Evolutionary conservation across 2,329 filamentous ascomycete species (phyloP).

Genomic region (Beauveria varroae): DNA sequence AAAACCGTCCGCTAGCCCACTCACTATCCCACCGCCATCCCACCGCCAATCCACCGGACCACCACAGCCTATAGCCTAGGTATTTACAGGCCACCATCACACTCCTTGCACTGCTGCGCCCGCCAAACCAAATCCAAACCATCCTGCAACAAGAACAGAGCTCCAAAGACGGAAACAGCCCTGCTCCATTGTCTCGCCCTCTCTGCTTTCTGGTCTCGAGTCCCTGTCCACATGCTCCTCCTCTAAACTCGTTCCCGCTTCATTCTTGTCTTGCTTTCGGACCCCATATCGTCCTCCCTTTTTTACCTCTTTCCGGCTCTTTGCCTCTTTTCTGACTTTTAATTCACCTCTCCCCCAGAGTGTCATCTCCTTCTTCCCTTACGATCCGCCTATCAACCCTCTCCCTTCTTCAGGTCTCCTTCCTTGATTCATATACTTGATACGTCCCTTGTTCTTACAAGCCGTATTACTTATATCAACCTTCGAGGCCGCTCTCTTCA

Average conservation of each 20-base stretch:
- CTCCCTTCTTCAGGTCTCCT: constrained; percentile 4
- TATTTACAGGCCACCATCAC: too few species aligned
- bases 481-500: background rate
- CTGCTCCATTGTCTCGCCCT: background rate
- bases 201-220: background rate
- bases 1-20: background rate
- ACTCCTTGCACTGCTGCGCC: background rate
- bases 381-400: background rate
- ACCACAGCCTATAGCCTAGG: background rate
- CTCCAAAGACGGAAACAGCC: background rate
- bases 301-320: background rate
- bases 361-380: background rate
- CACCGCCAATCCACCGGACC: background rate
- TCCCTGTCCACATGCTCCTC: constrained; percentile 6
- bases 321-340: background rate
- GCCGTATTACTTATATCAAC: constrained; percentile 5
- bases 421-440: constrained; percentile 1
- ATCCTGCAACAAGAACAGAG: background rate
- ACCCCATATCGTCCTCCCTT: constrained; percentile 6
- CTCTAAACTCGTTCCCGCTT: background rate
- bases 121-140: background rate
- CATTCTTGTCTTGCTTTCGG: constrained; percentile 4
- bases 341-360: constrained; percentile 3
- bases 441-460: background rate
- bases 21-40: background rate